phyloP scores from a whole-genome alignment of 768 basidiomycete genomes.

The Daedaleopsis sinensis region DNA sequence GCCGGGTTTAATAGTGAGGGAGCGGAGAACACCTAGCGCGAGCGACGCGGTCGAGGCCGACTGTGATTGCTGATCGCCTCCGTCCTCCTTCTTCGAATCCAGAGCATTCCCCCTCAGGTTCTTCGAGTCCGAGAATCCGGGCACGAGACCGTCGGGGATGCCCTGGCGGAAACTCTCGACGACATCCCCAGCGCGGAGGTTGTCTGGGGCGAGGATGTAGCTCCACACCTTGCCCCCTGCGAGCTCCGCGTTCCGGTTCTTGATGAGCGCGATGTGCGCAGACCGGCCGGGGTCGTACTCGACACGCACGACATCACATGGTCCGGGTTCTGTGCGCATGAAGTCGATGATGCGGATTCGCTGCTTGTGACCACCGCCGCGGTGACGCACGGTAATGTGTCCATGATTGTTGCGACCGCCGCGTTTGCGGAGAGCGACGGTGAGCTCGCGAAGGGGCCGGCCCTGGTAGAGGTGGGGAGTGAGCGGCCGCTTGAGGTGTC shows the following conservation, averaged over 20 bases:
- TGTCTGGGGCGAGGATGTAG: conserved; percentile 93
- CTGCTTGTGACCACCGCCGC: conserved; percentile 90
- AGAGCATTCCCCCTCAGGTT: conserved; percentile 27
- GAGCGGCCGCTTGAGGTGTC: conserved; percentile 83
- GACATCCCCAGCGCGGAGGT: conserved; percentile 83
- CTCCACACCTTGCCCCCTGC: conserved; percentile 68
- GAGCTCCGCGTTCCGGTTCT: conserved; percentile 56
- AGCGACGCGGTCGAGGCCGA: conserved; percentile 58
- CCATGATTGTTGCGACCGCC: conserved; percentile 89
- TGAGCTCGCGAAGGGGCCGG: conserved; percentile 81
- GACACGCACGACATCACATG: conserved; percentile 89
- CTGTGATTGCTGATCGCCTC: conserved; percentile 25
- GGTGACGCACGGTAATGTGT: conserved; percentile 82
- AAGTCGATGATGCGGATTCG: conserved; percentile 91
- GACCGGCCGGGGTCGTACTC: conserved; percentile 96
- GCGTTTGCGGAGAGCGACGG: conserved; percentile 75
- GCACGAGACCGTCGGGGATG: conserved; percentile 75
- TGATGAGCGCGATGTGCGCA: conserved; percentile 91
- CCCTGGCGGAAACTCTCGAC: conserved; percentile 87
- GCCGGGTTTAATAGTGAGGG: conserved; percentile 83
- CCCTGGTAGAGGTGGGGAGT: conserved; percentile 85
- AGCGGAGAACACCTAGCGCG: conserved; percentile 82
- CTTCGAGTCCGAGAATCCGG: conserved; percentile 40
- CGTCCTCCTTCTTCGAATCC: conserved; percentile 21
- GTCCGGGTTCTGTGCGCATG: conserved; percentile 70